Base-by-base conservation (phyloP, 2,329 filamentous ascomycete species). In the Allantophomopsis cytisporea region DNA sequence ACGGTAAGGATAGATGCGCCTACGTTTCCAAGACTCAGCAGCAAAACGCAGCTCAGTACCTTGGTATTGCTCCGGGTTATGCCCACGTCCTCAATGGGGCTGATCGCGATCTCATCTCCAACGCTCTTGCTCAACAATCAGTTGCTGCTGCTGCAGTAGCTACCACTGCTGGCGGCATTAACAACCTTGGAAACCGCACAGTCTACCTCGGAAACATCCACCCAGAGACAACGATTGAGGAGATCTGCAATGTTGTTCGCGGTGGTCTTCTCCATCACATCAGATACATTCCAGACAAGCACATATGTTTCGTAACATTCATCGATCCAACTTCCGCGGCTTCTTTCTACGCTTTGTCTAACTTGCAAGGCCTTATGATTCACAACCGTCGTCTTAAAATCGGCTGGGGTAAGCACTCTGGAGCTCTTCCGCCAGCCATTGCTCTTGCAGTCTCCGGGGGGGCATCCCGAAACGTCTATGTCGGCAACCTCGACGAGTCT, bases 1-100 rank as follows among this genome's bases (percentile, higher is more conserved):
- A 98, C 54, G 91, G 91, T 61, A 98, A 98, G 68, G 91, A 98
- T 59, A 78, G 91, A 45, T 98, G 91, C 55, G 91, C 91, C 14
- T 98, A 98, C 54, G 89, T 98, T 39, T 98, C 91, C 43, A 98
- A 98, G 73, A 98, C 91, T 0, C 91, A 98, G 64, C 91, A 98
- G 66, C 91, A 98, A 63, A 98, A 98, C 54, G 91, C 91, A 7
- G 91, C 91, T 28, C 91, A 98, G 62, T 98, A 96, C 59, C 73
- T 98, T 17, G 91, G 91, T 40, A 98, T 98, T 53, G 87, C 91
- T 15, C 91, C 91, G 31, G 89, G 89, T 20, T 95, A 96, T 55
- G 88, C 91, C 15, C 88, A 96, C 59, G 89, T 95, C 60, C 71
- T 98, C 48, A 96, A 94, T 51, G 88, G 87, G 37, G 89, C 89